Evolutionary conservation across 768 basidiomycete genomes (phyloP).

Genomic region (Brasilioporus rufonigricans): DNA sequence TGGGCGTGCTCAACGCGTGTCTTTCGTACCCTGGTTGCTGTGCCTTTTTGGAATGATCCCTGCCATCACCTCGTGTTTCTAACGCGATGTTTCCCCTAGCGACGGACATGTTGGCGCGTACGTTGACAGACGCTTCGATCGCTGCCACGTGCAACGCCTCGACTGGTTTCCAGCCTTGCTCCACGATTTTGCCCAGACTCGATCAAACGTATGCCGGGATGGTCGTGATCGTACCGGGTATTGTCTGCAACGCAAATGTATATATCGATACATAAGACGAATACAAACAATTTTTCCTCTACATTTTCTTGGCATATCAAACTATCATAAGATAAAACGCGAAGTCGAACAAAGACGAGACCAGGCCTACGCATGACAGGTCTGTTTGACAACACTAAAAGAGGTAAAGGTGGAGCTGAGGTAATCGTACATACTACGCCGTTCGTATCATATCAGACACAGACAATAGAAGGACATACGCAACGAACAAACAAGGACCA

Average conservation of each 20-base stretch:
- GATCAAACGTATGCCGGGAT: background rate
- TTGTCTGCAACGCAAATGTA: constrained; percentile 24
- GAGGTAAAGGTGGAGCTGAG: constrained; percentile 1
- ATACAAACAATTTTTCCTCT: constrained; percentile 30
- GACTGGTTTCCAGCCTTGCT: constrained; percentile 17
- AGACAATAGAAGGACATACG: constrained; percentile 14
- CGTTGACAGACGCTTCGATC: constrained; percentile 42
- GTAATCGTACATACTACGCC: constrained; percentile 32
- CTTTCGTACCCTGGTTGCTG: background rate
- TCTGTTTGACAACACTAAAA: constrained; percentile 10
- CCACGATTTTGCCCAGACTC: background rate
- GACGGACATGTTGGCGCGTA: constrained; percentile 36
- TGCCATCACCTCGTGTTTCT: background rate
- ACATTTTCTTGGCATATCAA: constrained; percentile 11
- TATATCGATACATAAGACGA: constrained; percentile 21
- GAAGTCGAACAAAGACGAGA: background rate
- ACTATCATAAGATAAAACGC: background rate
- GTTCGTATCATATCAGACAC: constrained; percentile 26
- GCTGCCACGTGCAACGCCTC: constrained; percentile 55
- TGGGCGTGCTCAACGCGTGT: background rate
- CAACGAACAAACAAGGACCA: constrained; percentile 8
- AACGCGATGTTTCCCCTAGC: background rate
- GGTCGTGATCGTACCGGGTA: background rate
- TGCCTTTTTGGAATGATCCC: background rate
- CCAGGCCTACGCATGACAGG: background rate